Evolutionary conservation across 2,329 filamentous ascomycete genomes (phyloP).

Genomic region (Bipolaris victoriae): DNA sequence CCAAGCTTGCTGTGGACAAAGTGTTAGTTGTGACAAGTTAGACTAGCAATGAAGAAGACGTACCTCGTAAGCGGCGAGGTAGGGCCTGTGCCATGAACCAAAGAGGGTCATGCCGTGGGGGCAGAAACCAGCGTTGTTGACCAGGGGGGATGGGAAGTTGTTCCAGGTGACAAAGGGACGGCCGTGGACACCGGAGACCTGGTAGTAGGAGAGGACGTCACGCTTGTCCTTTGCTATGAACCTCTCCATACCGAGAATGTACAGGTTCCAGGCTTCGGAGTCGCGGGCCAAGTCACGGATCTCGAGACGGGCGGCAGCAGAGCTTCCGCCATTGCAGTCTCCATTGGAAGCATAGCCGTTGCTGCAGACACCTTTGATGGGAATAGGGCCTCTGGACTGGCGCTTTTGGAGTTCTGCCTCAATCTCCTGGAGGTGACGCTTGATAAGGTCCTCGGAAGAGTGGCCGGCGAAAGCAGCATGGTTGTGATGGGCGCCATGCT

Average conservation of each 20-base stretch:
- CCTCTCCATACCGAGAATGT: slow-evolving; percentile 74
- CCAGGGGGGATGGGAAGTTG: slow-evolving; percentile 43
- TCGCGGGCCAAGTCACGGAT: slow-evolving; percentile 69
- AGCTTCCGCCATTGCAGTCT: slow-evolving; percentile 33
- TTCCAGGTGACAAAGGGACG: slow-evolving; percentile 69
- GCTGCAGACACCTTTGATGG: slow-evolving; percentile 40
- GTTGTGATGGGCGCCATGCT: slow-evolving; percentile 31
- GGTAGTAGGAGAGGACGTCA: slow-evolving; percentile 74
- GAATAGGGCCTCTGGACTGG: slow-evolving; percentile 29
- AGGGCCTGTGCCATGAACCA: slow-evolving; percentile 83
- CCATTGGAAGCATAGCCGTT: slow-evolving; percentile 30
- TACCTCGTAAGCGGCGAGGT: slow-evolving; percentile 69
- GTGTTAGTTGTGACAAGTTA: background rate
- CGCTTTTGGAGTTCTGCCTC: slow-evolving; percentile 31
- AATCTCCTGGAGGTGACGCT: slow-evolving; percentile 35
- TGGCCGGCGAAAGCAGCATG: slow-evolving; percentile 16
- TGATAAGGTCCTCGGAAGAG: slow-evolving; percentile 28
- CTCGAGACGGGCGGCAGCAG: slow-evolving; percentile 62
- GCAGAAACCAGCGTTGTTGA: slow-evolving; percentile 72
- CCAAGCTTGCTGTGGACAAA: slow-evolving; percentile 48
- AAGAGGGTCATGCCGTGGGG: slow-evolving; percentile 78
- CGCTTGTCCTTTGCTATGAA: slow-evolving; percentile 72
- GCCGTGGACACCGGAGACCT: slow-evolving; percentile 80
- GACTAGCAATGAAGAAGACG: slow-evolving; percentile 2
- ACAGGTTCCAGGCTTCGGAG: slow-evolving; percentile 74